Conservation (phyloP, 2,329 filamentous ascomycete species). For the Aspergillus texensis region DNA sequence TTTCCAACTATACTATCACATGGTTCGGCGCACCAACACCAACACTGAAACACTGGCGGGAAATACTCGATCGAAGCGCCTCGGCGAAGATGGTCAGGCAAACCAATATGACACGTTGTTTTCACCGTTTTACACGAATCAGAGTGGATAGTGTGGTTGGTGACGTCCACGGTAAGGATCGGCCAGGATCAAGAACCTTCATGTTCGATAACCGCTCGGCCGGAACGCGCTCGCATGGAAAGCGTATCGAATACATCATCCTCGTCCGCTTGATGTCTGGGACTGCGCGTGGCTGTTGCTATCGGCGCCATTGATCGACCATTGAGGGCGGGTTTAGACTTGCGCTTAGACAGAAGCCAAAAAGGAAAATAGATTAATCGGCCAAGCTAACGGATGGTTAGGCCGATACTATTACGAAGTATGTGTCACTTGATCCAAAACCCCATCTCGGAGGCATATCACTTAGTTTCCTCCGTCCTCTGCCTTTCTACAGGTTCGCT, state of each 20-base stretch:
- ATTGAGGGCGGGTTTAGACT: not conserved
- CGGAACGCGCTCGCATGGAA: slow-evolving; percentile 13
- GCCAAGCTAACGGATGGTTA: slow-evolving; percentile 4
- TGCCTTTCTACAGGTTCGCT: slow-evolving; percentile 3
- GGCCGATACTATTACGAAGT: slow-evolving; percentile 9
- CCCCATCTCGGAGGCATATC: not conserved
- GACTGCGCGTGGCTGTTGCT: not conserved
- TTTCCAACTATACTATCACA: slow-evolving; percentile 13
- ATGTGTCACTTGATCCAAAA: slow-evolving; percentile 14
- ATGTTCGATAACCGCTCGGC: slow-evolving; percentile 9
- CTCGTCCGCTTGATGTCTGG: not conserved
- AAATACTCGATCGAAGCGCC: slow-evolving; percentile 16
- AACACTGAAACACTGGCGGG: slow-evolving; percentile 20
- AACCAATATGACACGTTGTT: slow-evolving; percentile 19
- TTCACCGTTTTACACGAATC: slow-evolving; percentile 12
- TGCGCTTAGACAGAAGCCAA: slow-evolving; percentile 5
- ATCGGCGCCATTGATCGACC: slow-evolving; percentile 6
- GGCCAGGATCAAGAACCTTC: slow-evolving; percentile 23
- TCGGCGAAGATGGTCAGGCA: slow-evolving; percentile 20
- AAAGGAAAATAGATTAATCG: slow-evolving; percentile 10
- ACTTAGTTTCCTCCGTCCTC: slow-evolving; percentile 2
- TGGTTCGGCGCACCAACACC: slow-evolving; percentile 16
- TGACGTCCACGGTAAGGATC: slow-evolving; percentile 24
- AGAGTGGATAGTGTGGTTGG: slow-evolving; percentile 10
- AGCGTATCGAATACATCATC: not conserved